Base-by-base conservation (phyloP, 2,329 filamentous ascomycete species). In the Leptographium wingfieldii region DNA sequence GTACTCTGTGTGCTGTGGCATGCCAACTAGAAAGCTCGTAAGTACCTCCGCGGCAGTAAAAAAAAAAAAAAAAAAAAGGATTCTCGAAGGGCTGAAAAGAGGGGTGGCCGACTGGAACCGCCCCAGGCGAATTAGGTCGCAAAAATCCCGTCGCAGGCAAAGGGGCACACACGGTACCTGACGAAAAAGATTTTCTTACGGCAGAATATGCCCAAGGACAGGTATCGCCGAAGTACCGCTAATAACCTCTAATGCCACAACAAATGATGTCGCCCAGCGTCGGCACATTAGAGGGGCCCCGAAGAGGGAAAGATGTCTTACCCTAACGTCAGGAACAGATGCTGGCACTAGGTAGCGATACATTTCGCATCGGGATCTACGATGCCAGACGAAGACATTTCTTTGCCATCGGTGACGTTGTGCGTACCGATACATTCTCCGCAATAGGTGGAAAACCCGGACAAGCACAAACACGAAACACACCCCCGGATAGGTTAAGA, bases 321-420 rank as follows among this genome's bases (percentile, higher is more conserved):
- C 33, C 53, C 53, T 56, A 46, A 56, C 54, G 54, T 46, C 54
- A 56, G 54, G 54, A 56, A 56, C 54, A 46, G 38, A 7, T 19
- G 22, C 10, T 19, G n/a, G 25, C 22, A 10, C 22, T 25, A 43
- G 38, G 54, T 56, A 56, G 22, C 12, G 22, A 38, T 56, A 56
- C 54, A 40, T 27, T 14, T 27, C 3, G 5, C 5, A 5, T 25
- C 11, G 10, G 54, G 35, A 19, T 12, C 5, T 25, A 11, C 22
- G n/a, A 22, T 7, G 22, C 16, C 35, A 46, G 22, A 55, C 22
- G n/a, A 27, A 10, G 22, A 11, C 22, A 12, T 29, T 3, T 9
- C 3, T 27, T 27, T 3, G 35, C 54, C 43, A 56, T 43, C 38
- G 54, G 54, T 56, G 35, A 46, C 54, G 25, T 56, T 46, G 10